Percentiles rank a stretch among this genome's conserved stretches.
Conservation (phyloP, 1,139 yeast species). For the Eremothecium gossypii region DNA sequence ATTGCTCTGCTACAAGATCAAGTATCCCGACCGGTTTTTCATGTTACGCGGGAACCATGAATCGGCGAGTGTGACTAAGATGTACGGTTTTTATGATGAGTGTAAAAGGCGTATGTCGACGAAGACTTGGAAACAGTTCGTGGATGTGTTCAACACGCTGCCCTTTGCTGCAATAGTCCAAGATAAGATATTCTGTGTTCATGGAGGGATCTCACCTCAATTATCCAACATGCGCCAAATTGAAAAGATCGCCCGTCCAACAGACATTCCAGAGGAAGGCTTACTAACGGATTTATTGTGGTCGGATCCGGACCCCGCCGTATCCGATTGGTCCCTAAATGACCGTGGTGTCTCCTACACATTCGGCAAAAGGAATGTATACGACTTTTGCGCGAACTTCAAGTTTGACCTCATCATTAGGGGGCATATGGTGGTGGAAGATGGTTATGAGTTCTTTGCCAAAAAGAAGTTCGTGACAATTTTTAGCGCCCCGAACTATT, state of each 20-base stretch:
- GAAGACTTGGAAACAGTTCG: constrained; percentile 65
- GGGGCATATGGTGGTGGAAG: constrained; percentile 92
- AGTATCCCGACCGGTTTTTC: constrained; percentile 76
- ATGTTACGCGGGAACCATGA: constrained; percentile 82
- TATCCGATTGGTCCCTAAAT: constrained; percentile 67
- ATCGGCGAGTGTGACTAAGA: constrained; percentile 72
- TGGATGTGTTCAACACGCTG: constrained; percentile 76
- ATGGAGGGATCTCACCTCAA: constrained; percentile 82
- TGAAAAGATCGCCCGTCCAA: constrained; percentile 64
- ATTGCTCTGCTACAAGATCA: constrained; percentile 64
- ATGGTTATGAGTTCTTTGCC: constrained; percentile 82
- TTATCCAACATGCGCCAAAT: constrained; percentile 58
- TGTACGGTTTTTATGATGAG: constrained; percentile 83
- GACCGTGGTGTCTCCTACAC: constrained; percentile 84
- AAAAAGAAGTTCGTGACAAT: constrained; percentile 71
- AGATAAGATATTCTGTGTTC: constrained; percentile 79
- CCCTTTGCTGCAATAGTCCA: constrained; percentile 85
- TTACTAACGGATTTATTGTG: constrained; percentile 72
- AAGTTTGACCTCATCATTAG: constrained; percentile 73
- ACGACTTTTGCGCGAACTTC: constrained; percentile 57
- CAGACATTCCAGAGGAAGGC: constrained; percentile 81
- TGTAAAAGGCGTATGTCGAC: constrained; percentile 66
- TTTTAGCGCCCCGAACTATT: constrained; percentile 82
- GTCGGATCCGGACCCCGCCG: constrained; percentile 75
- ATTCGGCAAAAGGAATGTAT: constrained; percentile 67